Conservation (phyloP, 345 rosid species). For the Anastatica hierochuntica region DNA sequence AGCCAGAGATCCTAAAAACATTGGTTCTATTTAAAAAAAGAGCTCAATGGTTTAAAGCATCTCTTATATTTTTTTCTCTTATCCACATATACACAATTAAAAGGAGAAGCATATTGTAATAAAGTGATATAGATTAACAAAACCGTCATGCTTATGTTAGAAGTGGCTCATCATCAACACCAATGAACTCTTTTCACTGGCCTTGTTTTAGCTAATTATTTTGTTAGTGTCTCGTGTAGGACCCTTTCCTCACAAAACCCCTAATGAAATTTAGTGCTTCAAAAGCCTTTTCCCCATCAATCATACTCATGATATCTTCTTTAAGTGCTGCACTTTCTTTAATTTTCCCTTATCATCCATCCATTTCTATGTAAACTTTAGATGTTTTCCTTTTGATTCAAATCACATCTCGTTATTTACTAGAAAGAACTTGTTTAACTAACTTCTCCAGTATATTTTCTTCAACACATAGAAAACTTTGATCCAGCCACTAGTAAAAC, state of each 20-base stretch:
- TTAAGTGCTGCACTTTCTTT: conserved; percentile 27
- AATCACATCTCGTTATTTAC: conserved; percentile 13
- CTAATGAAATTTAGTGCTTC: conserved; percentile 15
- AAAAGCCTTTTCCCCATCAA: conserved; percentile 16
- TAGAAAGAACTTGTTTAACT: neutral
- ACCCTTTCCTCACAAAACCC: conserved; percentile 21
- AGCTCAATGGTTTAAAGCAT: neutral
- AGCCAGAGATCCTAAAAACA: no score
- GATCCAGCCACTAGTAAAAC: neutral
- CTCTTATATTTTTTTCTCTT: neutral
- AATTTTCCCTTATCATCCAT: conserved; percentile 13
- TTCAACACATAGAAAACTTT: neutral
- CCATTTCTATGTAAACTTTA: neutral
- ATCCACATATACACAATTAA: neutral
- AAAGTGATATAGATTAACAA: neutral
- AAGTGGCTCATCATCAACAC: conserved; percentile 26
- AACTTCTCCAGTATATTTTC: neutral
- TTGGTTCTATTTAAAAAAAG: no score
- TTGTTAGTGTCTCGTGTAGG: conserved; percentile 26
- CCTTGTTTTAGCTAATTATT: conserved; percentile 11
- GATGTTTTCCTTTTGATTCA: conserved; percentile 17
- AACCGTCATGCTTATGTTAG: conserved; percentile 31
- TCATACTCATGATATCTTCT: conserved; percentile 17
- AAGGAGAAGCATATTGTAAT: neutral
- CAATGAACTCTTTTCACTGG: neutral